These are phyloP conservation scores for Xylaria sp. DNA, from an alignment of 2,329 filamentous ascomycete species.

Conservation along the genomic window DNA sequence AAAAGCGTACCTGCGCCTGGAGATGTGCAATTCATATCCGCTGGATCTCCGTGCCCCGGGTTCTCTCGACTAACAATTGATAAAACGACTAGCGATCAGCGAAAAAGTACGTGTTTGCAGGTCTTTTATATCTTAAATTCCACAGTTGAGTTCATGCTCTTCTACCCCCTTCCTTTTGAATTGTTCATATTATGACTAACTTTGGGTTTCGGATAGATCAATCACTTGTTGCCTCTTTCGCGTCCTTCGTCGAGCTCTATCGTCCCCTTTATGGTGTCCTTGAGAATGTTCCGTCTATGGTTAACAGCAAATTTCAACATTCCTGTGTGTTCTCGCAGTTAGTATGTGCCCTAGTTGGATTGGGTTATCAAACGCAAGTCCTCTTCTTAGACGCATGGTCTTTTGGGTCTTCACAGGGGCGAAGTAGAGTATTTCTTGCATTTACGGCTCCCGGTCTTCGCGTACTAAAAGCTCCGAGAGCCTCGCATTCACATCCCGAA, in stretches of 20 bases:
- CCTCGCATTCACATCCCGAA: conserved; percentile 71
- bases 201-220: conserved; percentile 58
- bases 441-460: conserved; percentile 74
- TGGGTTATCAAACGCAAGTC: conserved; percentile 80
- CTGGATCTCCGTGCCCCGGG: conserved; percentile 81
- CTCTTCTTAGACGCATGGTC: conserved; percentile 76
- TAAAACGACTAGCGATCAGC: conserved; percentile 64
- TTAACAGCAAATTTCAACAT: conserved; percentile 59
- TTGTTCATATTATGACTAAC: conserved; percentile 8
- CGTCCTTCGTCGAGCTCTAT: conserved; percentile 78
- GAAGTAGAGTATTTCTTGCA: conserved; percentile 75
- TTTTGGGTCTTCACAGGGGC: conserved; percentile 72
- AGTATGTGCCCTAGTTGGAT: conserved; percentile 75
- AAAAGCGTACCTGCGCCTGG: conserved; percentile 66
- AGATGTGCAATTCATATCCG: conserved; percentile 75
- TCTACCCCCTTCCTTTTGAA: neutral
- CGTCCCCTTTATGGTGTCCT: conserved; percentile 79
- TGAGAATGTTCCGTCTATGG: conserved; percentile 80
- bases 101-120: conserved; percentile 58
- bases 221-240: conserved; percentile 81
- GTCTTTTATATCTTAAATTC: neutral
- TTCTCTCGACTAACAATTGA: conserved; percentile 74
- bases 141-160: neutral
- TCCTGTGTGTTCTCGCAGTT: conserved; percentile 79
- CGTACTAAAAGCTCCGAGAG: conserved; percentile 65